A percentile compares a stretch with the other conserved stretches of the same genome.
phyloP scores from a whole-genome alignment of 2,329 filamentous ascomycete species.

The Calonectria hawksworthii region DNA sequence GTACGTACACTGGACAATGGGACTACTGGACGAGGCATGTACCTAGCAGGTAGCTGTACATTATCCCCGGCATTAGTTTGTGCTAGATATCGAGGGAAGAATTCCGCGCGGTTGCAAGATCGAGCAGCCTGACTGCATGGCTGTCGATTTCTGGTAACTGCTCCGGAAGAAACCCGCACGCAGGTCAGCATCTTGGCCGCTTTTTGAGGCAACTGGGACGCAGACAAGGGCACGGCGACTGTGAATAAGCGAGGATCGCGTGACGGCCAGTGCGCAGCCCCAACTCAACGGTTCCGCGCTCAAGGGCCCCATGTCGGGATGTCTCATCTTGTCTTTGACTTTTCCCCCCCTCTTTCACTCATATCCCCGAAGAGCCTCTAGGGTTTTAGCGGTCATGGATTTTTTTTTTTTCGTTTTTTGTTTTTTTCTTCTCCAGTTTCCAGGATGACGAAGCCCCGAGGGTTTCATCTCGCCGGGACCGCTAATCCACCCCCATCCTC shows the following conservation, averaged over 20 bases:
- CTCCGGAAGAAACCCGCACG: neutral
- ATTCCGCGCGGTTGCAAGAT: neutral
- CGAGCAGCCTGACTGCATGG: slow-evolving; percentile 5
- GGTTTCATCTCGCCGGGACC: slow-evolving; percentile 21
- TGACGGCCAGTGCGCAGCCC: slow-evolving; percentile 29
- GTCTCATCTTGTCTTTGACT: slow-evolving; percentile 19
- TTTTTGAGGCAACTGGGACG: slow-evolving; percentile 5
- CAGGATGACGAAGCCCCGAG: slow-evolving; percentile 18
- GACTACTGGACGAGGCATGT: neutral
- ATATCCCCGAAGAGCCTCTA: slow-evolving; percentile 14
- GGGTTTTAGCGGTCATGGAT: slow-evolving; percentile 1
- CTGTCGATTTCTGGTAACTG: slow-evolving; percentile 3
- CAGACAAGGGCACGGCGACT: neutral
- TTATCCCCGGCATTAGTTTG: neutral
- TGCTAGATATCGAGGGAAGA: neutral
- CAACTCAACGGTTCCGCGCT: slow-evolving; percentile 29
- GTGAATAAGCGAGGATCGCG: slow-evolving; percentile 34
- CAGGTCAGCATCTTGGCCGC: neutral
- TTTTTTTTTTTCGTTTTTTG: neutral
- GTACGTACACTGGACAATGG: neutral
- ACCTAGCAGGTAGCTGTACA: neutral
- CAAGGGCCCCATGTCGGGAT: slow-evolving; percentile 8
- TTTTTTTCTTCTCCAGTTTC: slow-evolving; percentile 4
- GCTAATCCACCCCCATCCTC: neutral
- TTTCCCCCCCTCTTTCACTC: neutral